phyloP scores from a whole-genome alignment of 1,139 yeast genomes.

The Petasospora fabianii region DNA sequence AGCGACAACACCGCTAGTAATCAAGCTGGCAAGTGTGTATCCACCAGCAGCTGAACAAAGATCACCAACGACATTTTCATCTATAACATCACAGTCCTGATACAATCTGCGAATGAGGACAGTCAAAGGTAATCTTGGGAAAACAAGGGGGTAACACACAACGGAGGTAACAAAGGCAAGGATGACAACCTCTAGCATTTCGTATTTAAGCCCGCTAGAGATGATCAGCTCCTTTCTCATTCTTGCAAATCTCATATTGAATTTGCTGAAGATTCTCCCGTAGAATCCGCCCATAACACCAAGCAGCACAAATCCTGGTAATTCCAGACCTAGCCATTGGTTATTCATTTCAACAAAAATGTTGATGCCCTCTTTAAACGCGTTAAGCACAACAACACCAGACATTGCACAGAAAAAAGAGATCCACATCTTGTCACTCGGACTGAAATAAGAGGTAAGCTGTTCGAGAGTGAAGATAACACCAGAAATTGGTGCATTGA shows the following conservation, averaged over 20 bases:
- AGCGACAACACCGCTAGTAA: conserved; percentile 49
- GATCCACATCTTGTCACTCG: conserved; percentile 72
- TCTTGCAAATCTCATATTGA: conserved; percentile 44
- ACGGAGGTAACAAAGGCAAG: conserved; percentile 50
- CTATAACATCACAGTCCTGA: conserved; percentile 50
- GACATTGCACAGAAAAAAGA: conserved; percentile 75
- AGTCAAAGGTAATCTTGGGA: conserved; percentile 53
- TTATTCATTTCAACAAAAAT: conserved; percentile 67
- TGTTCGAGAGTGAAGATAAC: conserved; percentile 81
- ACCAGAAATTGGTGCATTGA: conserved; percentile 94
- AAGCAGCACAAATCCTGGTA: conserved; percentile 61
- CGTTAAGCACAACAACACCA: conserved; percentile 63
- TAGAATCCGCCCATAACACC: conserved; percentile 69
- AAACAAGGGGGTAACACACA: conserved; percentile 51
- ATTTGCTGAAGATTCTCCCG: conserved; percentile 51
- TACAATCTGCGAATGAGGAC: conserved; percentile 56
- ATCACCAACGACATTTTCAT: conserved; percentile 26
- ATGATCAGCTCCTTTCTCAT: conserved; percentile 30
- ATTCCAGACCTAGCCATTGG: conserved; percentile 69
- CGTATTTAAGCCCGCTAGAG: conserved; percentile 18
- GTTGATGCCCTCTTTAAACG: conserved; percentile 54
- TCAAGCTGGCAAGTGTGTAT: conserved; percentile 32
- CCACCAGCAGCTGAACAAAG: conserved; percentile 32
- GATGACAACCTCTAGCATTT: conserved; percentile 43
- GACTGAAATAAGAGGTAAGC: conserved; percentile 58